A percentile compares a stretch with the other conserved stretches of the same genome.
Evolutionary conservation across 2,329 filamentous ascomycete species (phyloP).

Genomic region (Arthroderma uncinatum): DNA sequence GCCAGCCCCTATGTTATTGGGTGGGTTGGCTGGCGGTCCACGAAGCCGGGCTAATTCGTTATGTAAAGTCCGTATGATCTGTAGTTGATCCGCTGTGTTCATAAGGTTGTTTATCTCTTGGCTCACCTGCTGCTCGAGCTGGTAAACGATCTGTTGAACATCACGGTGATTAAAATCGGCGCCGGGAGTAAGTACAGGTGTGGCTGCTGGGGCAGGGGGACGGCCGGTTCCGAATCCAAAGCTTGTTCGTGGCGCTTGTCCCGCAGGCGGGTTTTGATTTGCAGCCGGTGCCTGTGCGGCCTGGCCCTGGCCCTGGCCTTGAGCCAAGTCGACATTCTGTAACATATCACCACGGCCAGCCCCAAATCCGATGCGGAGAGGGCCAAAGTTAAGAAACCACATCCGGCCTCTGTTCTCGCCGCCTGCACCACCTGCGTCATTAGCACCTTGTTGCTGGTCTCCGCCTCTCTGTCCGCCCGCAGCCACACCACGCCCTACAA

Average conservation of each 20-base stretch:
- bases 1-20: not conserved
- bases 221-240: constrained; percentile 34
- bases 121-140: constrained; percentile 58
- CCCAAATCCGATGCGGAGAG: constrained; percentile 60
- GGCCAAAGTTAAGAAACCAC: constrained; percentile 61
- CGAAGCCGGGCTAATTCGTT: constrained; percentile 57
- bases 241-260: constrained; percentile 27
- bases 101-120: constrained; percentile 55
- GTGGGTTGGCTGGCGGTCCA: constrained; percentile 31
- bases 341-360: constrained; percentile 50
- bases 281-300: constrained; percentile 22
- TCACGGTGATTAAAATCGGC: constrained; percentile 19
- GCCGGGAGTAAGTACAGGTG: constrained; percentile 8
- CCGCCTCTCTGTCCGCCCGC: constrained; percentile 2
- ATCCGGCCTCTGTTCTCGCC: constrained; percentile 38
- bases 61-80: constrained; percentile 56
- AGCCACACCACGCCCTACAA: constrained; percentile 19
- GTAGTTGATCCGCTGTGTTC: constrained; percentile 55
- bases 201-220: constrained; percentile 9
- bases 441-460: constrained; percentile 8
- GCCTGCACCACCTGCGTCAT: constrained; percentile 27
- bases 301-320: constrained; percentile 38
- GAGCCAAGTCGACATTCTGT: constrained; percentile 52
- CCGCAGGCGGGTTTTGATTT: constrained; percentile 11
- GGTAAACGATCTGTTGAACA: constrained; percentile 50